Evolutionary conservation across 1,284 basidiomycete species (phyloP), one percentile per base, ranked within the genome.

Genomic region (Cutaneotrichosporon cutaneum): DNA sequence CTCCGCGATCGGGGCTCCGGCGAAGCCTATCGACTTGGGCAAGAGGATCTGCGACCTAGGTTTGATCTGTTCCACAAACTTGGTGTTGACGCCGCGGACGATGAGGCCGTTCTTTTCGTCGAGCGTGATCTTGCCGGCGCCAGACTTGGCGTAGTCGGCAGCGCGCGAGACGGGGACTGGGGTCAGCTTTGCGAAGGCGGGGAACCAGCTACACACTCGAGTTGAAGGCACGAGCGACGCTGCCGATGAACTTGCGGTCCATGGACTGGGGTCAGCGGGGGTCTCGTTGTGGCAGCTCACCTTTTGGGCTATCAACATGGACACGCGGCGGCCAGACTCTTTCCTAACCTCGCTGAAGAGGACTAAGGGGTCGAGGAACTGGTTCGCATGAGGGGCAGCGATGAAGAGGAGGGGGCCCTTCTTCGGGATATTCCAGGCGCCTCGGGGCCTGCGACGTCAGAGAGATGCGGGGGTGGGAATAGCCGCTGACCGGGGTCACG

Each of bases 361-460:
- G 50, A 99, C 83, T 52, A 99, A 81, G 9, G 96, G 94, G 75
- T 99, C 96, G 59, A 99, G 85, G 79, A 99, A 99, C 90, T 99
- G 80, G 78, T 99, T 99, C 75, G 91, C 89, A 80, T 99, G 96
- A 21, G 96, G 96, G 14, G 93, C 96, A 54, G 86, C 93, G 56
- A 96, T 95, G 80, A 99, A 97, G 73, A 99, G 94, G 68, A 98
- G 87, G 8, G 96, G 92, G 0, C 94, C 96, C 66, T 92, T 85
- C 63, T 84, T 84, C 36, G 96, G 96, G 58, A 99, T 93, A 73
- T 97, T 90, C 84, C 90, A 97, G 45, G 94, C 90, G 56, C 96
- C 93, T 77, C 96, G 85, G 2, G 94, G 92, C 66, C 78, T 79
- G 65, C 35, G 32, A 45, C 33, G 42, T 58, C 39, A 51, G 36